Evolutionary conservation across 176 grass and related monocot genomes (phyloP).

Genomic region (Secale cereale): DNA sequence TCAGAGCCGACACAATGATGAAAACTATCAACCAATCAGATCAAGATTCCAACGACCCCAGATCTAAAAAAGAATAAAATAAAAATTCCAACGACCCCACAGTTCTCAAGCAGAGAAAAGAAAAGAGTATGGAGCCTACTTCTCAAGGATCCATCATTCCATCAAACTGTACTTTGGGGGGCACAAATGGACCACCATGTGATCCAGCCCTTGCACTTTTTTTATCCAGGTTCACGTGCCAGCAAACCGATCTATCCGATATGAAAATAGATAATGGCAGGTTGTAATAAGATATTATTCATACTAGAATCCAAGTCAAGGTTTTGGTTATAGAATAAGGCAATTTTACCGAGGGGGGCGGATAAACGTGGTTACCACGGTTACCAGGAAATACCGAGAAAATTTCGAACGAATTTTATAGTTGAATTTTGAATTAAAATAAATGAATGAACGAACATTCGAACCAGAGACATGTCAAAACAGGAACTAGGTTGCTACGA

Average conservation of each 20-base stretch:
- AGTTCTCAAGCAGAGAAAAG: neutral
- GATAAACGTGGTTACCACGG: too few relatives aligned
- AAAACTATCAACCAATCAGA: neutral
- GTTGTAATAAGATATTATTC: too few relatives aligned
- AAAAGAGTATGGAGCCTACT: neutral
- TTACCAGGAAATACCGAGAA: too few relatives aligned
- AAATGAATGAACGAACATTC: too few relatives aligned
- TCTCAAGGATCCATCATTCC: neutral
- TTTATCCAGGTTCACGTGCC: neutral
- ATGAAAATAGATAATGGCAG: neutral
- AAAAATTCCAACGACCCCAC: neutral
- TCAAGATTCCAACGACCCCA: neutral
- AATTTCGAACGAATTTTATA: too few relatives aligned
- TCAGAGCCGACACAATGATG: neutral
- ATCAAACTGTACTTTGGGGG: neutral
- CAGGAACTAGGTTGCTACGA: too few relatives aligned
- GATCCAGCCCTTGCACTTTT: neutral
- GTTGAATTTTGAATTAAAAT: too few relatives aligned
- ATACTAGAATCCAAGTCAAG: neutral
- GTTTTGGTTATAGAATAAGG: too few relatives aligned
- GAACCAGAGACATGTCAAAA: too few relatives aligned
- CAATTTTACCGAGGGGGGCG: too few relatives aligned
- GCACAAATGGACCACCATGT: neutral
- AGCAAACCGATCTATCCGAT: neutral
- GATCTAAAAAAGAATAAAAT: too few relatives aligned